Conservation (phyloP, 768 basidiomycete species). For the Tricholoma sp. region DNA sequence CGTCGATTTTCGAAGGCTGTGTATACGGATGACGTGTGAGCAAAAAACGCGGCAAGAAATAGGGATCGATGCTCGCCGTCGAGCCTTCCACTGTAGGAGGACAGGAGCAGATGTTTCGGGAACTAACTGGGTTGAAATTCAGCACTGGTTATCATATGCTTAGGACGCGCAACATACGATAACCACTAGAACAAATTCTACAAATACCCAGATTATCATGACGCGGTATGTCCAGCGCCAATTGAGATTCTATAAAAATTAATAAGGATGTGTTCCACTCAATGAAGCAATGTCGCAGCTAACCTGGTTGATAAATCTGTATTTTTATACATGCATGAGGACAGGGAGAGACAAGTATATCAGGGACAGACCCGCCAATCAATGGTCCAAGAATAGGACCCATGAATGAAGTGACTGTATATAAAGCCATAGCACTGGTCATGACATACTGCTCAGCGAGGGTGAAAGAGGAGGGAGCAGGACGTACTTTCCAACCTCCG, state of each 20-base stretch:
- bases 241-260: slow-evolving; percentile 36
- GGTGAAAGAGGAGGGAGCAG: neutral
- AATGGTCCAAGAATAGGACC: slow-evolving; percentile 53
- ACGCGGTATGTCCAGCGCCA: slow-evolving; percentile 83
- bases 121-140: slow-evolving; percentile 37
- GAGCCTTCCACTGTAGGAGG: slow-evolving; percentile 56
- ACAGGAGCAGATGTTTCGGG: slow-evolving; percentile 71
- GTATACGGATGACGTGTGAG: neutral
- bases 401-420: slow-evolving; percentile 50
- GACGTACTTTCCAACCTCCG: slow-evolving; percentile 53
- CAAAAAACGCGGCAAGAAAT: slow-evolving; percentile 7
- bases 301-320: slow-evolving; percentile 73
- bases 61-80: slow-evolving; percentile 26
- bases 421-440: slow-evolving; percentile 47
- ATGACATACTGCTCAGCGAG: neutral
- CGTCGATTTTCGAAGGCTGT: slow-evolving; percentile 50
- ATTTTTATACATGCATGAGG: neutral
- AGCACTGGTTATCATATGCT: neutral
- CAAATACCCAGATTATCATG: slow-evolving; percentile 63
- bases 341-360: neutral
- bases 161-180: slow-evolving; percentile 32
- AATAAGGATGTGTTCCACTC: neutral
- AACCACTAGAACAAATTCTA: slow-evolving; percentile 45
- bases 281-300: slow-evolving; percentile 4
- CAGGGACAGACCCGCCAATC: slow-evolving; percentile 45